Base-by-base conservation (phyloP, 2,329 filamentous ascomycete species). In the Aspergillus fijiensis region DNA sequence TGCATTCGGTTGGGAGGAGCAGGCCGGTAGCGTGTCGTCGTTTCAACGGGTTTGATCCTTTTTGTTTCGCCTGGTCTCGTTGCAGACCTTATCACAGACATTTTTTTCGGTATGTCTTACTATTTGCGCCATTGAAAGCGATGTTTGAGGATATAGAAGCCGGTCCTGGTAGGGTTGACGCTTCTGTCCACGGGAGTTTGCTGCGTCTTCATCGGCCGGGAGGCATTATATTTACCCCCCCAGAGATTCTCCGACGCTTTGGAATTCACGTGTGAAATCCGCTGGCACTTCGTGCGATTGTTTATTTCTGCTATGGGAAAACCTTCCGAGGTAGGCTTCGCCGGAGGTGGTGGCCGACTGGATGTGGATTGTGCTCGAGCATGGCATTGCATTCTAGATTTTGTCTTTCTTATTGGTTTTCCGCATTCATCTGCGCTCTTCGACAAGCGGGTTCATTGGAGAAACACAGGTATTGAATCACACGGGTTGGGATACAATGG, bases 1-100 rank as follows among this genome's bases (percentile, higher is more conserved):
- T 77, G 75, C 74, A 77, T 77, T 70, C 65, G 72, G 74, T 76
- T 73, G 74, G 73, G 72, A 75, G 75, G 75, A 76, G 75, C 74
- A 73, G 74, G 74, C 73, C 67, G 72, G 74, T 72, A 75, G 74
- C 73, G 73, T 73, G 74, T 75, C 67, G 68, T 74, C 70, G 73
- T 70, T 76, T 75, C 64, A 63, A 64, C 67, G 63, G 67, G 65
- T 69, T 68, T 66, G 60, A 65, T 66, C 57, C 60, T 62, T 56
- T 63, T 57, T 57, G 55, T 67, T 64, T 60, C 53, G 64, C 35
- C 39, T 49, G 55, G 19, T 66, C 63, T 57, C 58, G 61, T 64
- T 61, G 54, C 61, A 60, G 49, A 61, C 63, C 66, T 66, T 63
- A 65, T 54, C 58, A 66, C 63, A 59, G 58, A 47, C 60, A 52